Percentiles rank a stretch among this genome's conserved stretches.
Evolutionary conservation across 352 stramenopile species (phyloP).

Genomic region (Plasmopara viticola): DNA sequence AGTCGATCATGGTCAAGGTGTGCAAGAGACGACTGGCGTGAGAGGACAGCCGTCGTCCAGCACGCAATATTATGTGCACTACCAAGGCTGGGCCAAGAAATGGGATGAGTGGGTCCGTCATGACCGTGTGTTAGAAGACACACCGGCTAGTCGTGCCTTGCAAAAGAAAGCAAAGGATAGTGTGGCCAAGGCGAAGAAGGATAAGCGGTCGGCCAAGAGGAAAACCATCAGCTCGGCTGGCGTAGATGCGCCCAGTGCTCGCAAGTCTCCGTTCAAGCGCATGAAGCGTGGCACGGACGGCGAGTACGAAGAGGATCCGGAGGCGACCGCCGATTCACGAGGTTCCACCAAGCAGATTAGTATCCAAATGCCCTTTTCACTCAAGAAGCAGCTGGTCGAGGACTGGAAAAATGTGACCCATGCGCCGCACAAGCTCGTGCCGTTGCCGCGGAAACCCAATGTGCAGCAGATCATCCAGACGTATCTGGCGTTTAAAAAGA

Average conservation of each 20-base stretch:
- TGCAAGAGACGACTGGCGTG: constrained; percentile 22
- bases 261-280: constrained; percentile 73
- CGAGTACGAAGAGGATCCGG: constrained; percentile 57
- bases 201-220: constrained; percentile 41
- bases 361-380: constrained; percentile 85
- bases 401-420: constrained; percentile 88
- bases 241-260: constrained; percentile 38
- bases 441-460: constrained; percentile 73
- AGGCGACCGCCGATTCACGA: constrained; percentile 2
- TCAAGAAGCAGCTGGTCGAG: constrained; percentile 90
- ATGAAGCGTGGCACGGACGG: constrained; percentile 59
- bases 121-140: constrained; percentile 70
- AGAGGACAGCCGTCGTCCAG: constrained; percentile 13
- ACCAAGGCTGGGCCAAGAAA: constrained; percentile 88
- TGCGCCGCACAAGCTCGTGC: constrained; percentile 68
- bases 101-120: constrained; percentile 88
- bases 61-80: constrained; percentile 87
- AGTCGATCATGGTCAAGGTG: constrained; percentile 64
- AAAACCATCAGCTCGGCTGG: constrained; percentile 64
- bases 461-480: constrained; percentile 67
- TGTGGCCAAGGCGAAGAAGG: constrained; percentile 51
- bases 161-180: constrained; percentile 50
- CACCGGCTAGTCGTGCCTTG: constrained; percentile 38
- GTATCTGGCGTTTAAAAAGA: constrained; percentile 72
- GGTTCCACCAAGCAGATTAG: constrained; percentile 38